Percentiles rank a stretch among this genome's conserved stretches.
These are phyloP conservation scores for Diaporthe nobilis DNA, from an alignment of 2,329 filamentous ascomycete genomes.

Conservation along the genomic window DNA sequence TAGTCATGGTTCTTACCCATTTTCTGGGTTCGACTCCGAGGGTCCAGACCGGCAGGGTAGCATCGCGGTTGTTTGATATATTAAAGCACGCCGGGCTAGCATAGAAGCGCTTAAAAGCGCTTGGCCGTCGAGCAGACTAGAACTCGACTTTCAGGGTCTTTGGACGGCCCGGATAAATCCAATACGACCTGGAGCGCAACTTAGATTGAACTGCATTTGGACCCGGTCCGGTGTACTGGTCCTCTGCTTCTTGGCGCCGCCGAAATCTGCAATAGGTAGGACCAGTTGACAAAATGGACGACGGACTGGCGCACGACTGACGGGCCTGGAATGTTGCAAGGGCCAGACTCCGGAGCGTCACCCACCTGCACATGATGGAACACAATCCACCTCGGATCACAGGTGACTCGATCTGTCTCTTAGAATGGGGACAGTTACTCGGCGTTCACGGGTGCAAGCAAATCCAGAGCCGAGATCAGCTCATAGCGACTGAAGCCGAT, in stretches of 20 bases:
- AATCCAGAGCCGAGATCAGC: not conserved
- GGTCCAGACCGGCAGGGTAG: conserved; percentile 27
- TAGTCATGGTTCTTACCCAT: conserved; percentile 28
- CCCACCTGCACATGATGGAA: not conserved
- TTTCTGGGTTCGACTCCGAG: conserved; percentile 28
- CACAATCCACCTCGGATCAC: not conserved
- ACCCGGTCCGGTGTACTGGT: conserved; percentile 14
- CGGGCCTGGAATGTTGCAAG: not conserved
- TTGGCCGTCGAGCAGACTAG: conserved; percentile 19
- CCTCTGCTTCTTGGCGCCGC: conserved; percentile 14
- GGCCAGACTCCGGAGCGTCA: not conserved
- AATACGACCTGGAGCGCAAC: conserved; percentile 6
- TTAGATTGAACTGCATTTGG: conserved; percentile 19
- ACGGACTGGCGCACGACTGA: not conserved
- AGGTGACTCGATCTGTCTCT: not conserved
- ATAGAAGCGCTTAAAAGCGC: conserved; percentile 28
- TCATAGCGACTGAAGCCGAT: not conserved
- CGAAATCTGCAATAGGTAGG: not conserved
- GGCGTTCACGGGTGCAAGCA: not conserved
- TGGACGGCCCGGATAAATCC: conserved; percentile 31
- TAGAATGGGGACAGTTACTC: not conserved
- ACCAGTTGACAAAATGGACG: not conserved
- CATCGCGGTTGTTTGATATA: conserved; percentile 25
- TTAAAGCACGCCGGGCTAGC: conserved; percentile 28
- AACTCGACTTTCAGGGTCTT: conserved; percentile 8